Evolutionary conservation across 2,329 filamentous ascomycete species (phyloP).

Genomic region (Penicillium freii): DNA sequence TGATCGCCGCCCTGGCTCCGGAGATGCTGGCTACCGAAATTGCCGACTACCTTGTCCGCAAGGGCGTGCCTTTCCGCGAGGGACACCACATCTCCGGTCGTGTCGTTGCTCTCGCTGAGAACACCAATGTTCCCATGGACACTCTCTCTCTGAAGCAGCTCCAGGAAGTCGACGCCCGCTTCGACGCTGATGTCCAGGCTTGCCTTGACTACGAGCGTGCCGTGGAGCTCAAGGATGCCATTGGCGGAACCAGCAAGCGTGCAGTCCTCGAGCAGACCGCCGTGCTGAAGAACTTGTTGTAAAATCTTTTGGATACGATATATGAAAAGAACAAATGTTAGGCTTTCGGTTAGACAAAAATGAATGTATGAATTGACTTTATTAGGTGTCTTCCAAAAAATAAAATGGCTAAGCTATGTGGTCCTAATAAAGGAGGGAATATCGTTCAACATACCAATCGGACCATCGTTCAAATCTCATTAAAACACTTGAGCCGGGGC

Average conservation of each 20-base stretch:
- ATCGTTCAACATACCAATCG: not conserved
- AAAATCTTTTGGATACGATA: conserved; percentile 9
- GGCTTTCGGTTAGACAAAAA: conserved; percentile 25
- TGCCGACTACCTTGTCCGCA: conserved; percentile 49
- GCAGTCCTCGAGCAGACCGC: conserved; percentile 69
- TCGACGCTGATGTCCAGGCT: conserved; percentile 67
- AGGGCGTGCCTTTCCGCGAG: conserved; percentile 71
- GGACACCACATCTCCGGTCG: conserved; percentile 75
- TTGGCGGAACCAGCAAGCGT: conserved; percentile 73
- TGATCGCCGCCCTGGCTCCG: conserved; percentile 73
- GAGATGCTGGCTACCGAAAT: conserved; percentile 72
- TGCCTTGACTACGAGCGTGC: conserved; percentile 79
- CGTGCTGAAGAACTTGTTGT: conserved; percentile 56
- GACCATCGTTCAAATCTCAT: not conserved
- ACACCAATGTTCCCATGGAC: conserved; percentile 66
- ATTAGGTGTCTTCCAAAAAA: not conserved
- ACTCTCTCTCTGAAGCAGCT: conserved; percentile 65
- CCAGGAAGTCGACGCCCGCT: conserved; percentile 65
- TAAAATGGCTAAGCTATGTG: not conserved
- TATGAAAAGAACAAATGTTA: conserved; percentile 13
- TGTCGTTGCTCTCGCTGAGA: conserved; percentile 70
- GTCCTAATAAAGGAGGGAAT: conserved; percentile 1
- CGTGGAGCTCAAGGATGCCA: conserved; percentile 74
- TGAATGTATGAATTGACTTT: conserved; percentile 13
- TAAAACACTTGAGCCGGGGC: not conserved